phyloP scores from a whole-genome alignment of 371 early-diverging fungal species.

The Furculomyces boomerangus region DNA sequence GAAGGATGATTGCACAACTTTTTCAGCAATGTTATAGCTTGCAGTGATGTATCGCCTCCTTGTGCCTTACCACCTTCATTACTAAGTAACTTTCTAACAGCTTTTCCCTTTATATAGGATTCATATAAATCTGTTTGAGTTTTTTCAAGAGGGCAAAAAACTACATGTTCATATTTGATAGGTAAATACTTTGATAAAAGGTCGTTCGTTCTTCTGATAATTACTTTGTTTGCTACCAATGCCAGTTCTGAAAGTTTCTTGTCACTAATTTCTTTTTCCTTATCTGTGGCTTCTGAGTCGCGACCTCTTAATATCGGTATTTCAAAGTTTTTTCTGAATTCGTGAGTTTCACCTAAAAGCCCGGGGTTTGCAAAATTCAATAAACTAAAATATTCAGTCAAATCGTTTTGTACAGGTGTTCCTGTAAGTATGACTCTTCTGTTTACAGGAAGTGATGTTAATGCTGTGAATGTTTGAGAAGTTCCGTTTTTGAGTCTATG shows the following conservation, averaged over 20 bases:
- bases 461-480: conserved; percentile 67
- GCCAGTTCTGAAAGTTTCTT: conserved; percentile 69
- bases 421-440: conserved; percentile 88
- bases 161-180: conserved; percentile 88
- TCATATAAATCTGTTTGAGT: conserved; percentile 69
- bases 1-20: conserved; percentile 91
- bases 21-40: conserved; percentile 78
- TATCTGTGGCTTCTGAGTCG: conserved; percentile 73
- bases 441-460: conserved; percentile 66
- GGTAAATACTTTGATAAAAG: conserved; percentile 89
- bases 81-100: conserved; percentile 45
- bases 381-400: conserved; percentile 87
- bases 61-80: conserved; percentile 19
- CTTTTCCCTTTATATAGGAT: conserved; percentile 55
- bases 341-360: conserved; percentile 75
- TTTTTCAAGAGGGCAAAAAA: conserved; percentile 70
- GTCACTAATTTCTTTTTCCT: conserved; percentile 64
- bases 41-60: conserved; percentile 24
- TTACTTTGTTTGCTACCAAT: conserved; percentile 73
- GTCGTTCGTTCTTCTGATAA: conserved; percentile 89
- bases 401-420: conserved; percentile 96
- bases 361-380: conserved; percentile 90
- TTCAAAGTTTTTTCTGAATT: conserved; percentile 85
- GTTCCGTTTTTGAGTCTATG: conserved; percentile 88
- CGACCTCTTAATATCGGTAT: conserved; percentile 84